Conservation (phyloP, 352 stramenopile species). For the Phytophthora hibernalis region DNA sequence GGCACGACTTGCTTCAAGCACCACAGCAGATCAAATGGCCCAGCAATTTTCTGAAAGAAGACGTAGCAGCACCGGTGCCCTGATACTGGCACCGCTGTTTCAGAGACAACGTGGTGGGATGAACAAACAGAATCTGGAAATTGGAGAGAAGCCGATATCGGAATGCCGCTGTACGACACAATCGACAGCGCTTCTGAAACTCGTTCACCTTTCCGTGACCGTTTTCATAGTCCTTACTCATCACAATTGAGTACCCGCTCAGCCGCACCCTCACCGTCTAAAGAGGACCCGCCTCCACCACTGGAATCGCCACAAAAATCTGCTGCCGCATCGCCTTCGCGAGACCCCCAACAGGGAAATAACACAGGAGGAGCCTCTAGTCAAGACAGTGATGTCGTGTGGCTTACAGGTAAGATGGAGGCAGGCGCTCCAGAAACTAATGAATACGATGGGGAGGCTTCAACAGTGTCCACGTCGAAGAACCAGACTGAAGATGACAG, state of each 20-base stretch:
- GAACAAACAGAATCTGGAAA: constrained; percentile 4
- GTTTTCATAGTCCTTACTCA: constrained; percentile 7
- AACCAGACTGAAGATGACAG: constrained; percentile 28
- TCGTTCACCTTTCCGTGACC: not conserved
- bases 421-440: constrained; percentile 10
- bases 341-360: not conserved
- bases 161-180: not conserved
- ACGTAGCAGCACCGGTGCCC: not conserved
- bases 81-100: not conserved
- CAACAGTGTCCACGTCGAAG: not conserved
- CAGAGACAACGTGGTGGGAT: constrained; percentile 26
- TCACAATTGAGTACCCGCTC: constrained; percentile 4
- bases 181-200: not conserved
- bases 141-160: not conserved
- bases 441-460: constrained; percentile 12
- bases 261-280: constrained; percentile 6
- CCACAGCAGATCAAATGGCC: constrained; percentile 25
- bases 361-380: constrained; percentile 1
- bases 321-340: not conserved
- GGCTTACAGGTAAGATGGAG: not conserved
- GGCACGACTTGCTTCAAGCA: constrained; percentile 27
- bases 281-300: constrained; percentile 17
- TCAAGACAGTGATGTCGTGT: not conserved
- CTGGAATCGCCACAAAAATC: constrained; percentile 12
- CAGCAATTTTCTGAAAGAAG: constrained; percentile 25